These are phyloP conservation scores for Pythium rhizo-oryzae DNA, from an alignment of 352 stramenopile genomes.

Conservation along the genomic window DNA sequence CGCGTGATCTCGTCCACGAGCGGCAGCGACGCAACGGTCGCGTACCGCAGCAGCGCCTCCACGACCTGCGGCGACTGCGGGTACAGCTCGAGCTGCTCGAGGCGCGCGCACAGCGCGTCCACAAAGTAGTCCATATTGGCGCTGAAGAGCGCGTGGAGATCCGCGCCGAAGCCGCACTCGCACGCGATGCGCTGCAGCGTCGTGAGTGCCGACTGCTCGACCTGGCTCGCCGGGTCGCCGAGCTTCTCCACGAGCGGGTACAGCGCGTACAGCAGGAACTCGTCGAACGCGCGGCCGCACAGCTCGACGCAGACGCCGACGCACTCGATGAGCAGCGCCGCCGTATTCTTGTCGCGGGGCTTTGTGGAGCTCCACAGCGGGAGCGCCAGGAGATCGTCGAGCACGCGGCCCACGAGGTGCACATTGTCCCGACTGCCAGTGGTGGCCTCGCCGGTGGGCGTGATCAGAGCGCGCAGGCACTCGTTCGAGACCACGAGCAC, in stretches of 20 bases:
- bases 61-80: slow-evolving; percentile 79
- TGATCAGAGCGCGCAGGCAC: slow-evolving; percentile 43
- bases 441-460: background rate
- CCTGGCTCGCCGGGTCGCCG: slow-evolving; percentile 54
- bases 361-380: slow-evolving; percentile 19
- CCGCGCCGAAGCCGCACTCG: slow-evolving; percentile 45
- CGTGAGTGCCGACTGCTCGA: slow-evolving; percentile 71
- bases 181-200: slow-evolving; percentile 72
- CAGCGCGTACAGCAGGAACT: slow-evolving; percentile 72
- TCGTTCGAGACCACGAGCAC: slow-evolving; percentile 71
- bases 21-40: slow-evolving; percentile 64
- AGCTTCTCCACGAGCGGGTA: slow-evolving; percentile 87
- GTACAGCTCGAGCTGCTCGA: slow-evolving; percentile 71
- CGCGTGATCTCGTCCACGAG: slow-evolving; percentile 76
- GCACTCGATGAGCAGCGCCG: slow-evolving; percentile 71
- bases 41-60: slow-evolving; percentile 68
- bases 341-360: slow-evolving; percentile 11
- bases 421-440: slow-evolving; percentile 37
- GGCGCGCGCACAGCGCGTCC: slow-evolving; percentile 69
- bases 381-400: slow-evolving; percentile 73
- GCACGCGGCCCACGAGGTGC: slow-evolving; percentile 67
- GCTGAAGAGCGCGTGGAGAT: slow-evolving; percentile 67
- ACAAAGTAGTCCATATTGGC: slow-evolving; percentile 91
- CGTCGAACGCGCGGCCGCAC: slow-evolving; percentile 45
- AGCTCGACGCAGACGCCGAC: slow-evolving; percentile 77